Evolutionary conservation across 192 early-diverging fungal species (phyloP), one percentile per base, ranked within the genome.

Genomic region (Coemansia sp.): DNA sequence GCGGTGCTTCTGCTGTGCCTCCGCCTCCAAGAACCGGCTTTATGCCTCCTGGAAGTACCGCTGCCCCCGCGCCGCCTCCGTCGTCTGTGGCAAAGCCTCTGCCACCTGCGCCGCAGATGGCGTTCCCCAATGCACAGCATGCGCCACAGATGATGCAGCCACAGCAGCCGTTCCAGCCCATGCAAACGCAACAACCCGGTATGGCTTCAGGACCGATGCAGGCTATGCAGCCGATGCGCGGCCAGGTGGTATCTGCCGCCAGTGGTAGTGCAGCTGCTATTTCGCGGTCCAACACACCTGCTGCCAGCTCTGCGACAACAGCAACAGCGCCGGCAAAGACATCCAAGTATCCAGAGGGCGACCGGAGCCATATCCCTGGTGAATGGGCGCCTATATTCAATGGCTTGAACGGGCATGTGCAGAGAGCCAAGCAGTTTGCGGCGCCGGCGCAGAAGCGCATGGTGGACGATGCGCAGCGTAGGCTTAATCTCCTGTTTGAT

Each of bases 401-500:
- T 34, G 79, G 85, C 12, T 81, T 91, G 36, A 65, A 73, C 52
- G 86, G 68, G 7, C 88, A 88, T 8, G 62, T 92, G 55, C 78
- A 80, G 41, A 82, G 77, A 48, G 84, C 85, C 53, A 86, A 82
- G 65, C 84, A 71, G 28, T 72, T 73, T 43, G 75, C 73, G 0
- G 79, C 92, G 83, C 88, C 91, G n/a, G 81, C 83, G 22, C 88
- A 92, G 69, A 90, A 90, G 67, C 84, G 89, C 59, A 84, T 91
- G 58, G 86, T 91, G 72, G 91, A 94, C 67, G 95, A 98, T 58
- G 88, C 94, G 4, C 92, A 96, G 56, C 92, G 92, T 73, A 85
- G 91, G n/a, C 66, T 98, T 36, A 86, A 89, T 36, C 76, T 80
- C 6, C 69, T 98, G 53, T 94, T 93, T 77, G 96, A 96, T 78